Conservation (phyloP, 2,329 filamentous ascomycete species). For the Penicillium palitans region DNA sequence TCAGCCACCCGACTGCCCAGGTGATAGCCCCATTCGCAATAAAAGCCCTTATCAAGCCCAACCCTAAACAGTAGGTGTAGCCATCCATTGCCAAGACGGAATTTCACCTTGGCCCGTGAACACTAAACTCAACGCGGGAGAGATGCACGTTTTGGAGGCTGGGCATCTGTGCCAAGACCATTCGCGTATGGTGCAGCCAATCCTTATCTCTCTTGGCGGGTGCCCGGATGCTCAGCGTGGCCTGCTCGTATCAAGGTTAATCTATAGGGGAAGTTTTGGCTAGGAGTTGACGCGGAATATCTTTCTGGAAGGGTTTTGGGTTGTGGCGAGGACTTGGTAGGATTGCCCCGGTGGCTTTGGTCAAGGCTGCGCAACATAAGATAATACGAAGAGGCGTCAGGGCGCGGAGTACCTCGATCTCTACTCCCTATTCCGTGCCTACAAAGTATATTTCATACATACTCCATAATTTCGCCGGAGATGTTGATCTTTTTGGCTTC, state of each 20-base stretch:
- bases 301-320: background rate
- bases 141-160: background rate
- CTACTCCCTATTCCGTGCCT: background rate
- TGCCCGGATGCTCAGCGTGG: background rate
- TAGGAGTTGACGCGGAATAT: background rate
- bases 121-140: background rate
- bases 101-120: background rate
- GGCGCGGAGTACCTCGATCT: background rate
- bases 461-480: background rate
- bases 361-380: no score
- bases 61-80: background rate
- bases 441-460: background rate
- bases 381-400: background rate
- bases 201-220: conserved; percentile 8
- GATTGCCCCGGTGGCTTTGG: background rate
- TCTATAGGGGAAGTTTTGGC: background rate
- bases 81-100: conserved; percentile 2
- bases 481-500: background rate
- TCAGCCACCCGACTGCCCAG: background rate
- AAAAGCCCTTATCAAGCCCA: background rate
- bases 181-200: background rate
- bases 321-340: background rate
- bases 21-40: background rate
- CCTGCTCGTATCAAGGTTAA: background rate
- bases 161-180: background rate